Evolutionary conservation across 352 stramenopile species (phyloP), one percentile per base, ranked within the genome.

Genomic region (Albugo candida): DNA sequence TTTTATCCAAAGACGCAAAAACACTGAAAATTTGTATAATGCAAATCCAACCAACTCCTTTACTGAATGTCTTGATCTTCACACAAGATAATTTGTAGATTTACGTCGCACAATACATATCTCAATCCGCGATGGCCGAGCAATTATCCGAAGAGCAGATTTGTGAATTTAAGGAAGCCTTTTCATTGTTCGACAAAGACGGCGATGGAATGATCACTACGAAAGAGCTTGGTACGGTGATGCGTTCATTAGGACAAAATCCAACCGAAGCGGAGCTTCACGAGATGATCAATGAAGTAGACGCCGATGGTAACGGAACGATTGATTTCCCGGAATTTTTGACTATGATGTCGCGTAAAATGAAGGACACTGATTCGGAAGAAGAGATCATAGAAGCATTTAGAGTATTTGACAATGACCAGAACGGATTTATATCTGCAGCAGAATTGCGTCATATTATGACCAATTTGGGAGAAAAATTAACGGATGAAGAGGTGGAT

Each of bases 121-220:
- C 49, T 36, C 38, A 59, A 41, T 53, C 61, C 64, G 24, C 47
- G 41, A 91, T 91, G 77, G 75, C 78, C 63, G 77, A 91, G 66
- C 79, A 92, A 56, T 59, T 93, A 41, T 92, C 81, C n/a, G 74
- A 88, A 65, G 75, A 92, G 65, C 94, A 99, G 74, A 98, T 98
- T 75, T 93, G 93, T 37, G 95, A 99, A 84, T 99, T 99, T 83
- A 99, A 99, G 91, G 95, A 99, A 76, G 95, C 95, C n/a, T 99
- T 99, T 82, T 98, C 91, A 61, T 82, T 99, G 40, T 99, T 99
- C 63, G 92, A 98, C 71, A 97, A 97, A 85, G 92, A 98, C 67
- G 84, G 75, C 50, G 89, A 92, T 97, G 93, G 93, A 73, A 98
- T 92, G 68, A 98, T 98, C 74, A 98, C 92, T 42, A 98, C 92